Evolutionary conservation across 805 yeast species (phyloP).

Genomic region (Kodamaea jinghongensis): DNA sequence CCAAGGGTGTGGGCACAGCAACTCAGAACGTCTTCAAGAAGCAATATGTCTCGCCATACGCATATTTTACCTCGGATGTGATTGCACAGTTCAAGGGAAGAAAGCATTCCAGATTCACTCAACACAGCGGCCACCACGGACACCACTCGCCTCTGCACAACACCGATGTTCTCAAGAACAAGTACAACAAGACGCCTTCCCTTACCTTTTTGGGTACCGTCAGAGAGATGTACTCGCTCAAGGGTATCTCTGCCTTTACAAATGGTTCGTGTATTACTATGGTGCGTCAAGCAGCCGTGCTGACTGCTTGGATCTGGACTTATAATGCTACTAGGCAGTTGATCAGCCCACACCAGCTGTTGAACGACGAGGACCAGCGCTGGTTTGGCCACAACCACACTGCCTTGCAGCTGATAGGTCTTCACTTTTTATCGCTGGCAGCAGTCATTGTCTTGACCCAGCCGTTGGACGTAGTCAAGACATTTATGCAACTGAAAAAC

Average conservation of each 20-base stretch:
- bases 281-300: conserved; percentile 71
- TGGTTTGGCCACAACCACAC: conserved; percentile 48
- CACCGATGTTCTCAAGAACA: conserved; percentile 20
- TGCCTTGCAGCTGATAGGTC: conserved; percentile 46
- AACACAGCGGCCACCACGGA: conserved; percentile 7
- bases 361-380: conserved; percentile 25
- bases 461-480: conserved; percentile 82
- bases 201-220: conserved; percentile 50
- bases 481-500: conserved; percentile 79
- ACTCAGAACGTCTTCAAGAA: conserved; percentile 20
- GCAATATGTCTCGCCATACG: conserved; percentile 43
- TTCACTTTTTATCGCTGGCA: conserved; percentile 55
- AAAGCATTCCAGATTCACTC: conserved; percentile 22
- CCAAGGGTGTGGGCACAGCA: background rate
- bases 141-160: background rate
- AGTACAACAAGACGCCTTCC: conserved; percentile 54
- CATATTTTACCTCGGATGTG: conserved; percentile 37
- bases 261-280: conserved; percentile 86
- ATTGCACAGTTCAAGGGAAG: conserved; percentile 25
- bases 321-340: conserved; percentile 76
- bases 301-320: conserved; percentile 80
- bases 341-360: conserved; percentile 47
- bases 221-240: conserved; percentile 63
- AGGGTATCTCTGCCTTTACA: conserved; percentile 75
- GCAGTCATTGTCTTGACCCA: conserved; percentile 80